Percentiles rank a stretch among this genome's conserved stretches.
Conservation (phyloP, 768 basidiomycete species). For the Pulveroboletus ravenelii region DNA sequence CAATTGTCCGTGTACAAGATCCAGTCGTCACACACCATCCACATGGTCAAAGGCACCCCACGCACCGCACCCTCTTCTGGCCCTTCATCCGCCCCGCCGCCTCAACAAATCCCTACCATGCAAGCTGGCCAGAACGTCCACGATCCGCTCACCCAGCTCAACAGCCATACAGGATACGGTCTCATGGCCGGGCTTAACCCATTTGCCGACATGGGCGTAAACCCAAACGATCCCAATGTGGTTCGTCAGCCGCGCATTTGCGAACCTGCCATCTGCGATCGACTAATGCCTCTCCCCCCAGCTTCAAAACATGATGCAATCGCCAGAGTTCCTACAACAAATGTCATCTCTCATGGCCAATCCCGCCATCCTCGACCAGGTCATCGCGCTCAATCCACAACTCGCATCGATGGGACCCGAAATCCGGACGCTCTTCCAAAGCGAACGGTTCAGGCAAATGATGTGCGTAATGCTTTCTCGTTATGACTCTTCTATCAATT, state of each 20-base stretch:
- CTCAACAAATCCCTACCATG: slow-evolving; percentile 64
- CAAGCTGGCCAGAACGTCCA: slow-evolving; percentile 86
- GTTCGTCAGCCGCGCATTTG: slow-evolving; percentile 37
- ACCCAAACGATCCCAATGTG: too few relatives aligned
- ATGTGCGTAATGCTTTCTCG: too few relatives aligned
- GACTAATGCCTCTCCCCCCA: slow-evolving; percentile 24
- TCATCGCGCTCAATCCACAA: slow-evolving; percentile 80
- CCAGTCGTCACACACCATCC: slow-evolving; percentile 80
- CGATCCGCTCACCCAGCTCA: slow-evolving; percentile 79
- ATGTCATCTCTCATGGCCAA: slow-evolving; percentile 86
- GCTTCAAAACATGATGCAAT: slow-evolving; percentile 83
- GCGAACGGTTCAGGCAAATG: too few relatives aligned
- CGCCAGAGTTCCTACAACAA: slow-evolving; percentile 79
- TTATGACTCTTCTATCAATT: too few relatives aligned
- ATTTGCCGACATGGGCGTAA: too few relatives aligned
- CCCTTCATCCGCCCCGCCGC: slow-evolving; percentile 39
- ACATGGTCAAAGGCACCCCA: slow-evolving; percentile 87
- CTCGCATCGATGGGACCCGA: slow-evolving; percentile 73
- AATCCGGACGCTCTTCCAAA: slow-evolving; percentile 73
- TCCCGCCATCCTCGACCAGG: slow-evolving; percentile 83
- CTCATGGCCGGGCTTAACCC: too few relatives aligned
- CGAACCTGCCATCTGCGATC: not conserved
- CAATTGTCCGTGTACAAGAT: slow-evolving; percentile 83
- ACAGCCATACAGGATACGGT: too few relatives aligned
- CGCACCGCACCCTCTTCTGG: slow-evolving; percentile 36